These are phyloP conservation scores for Camellia japonica DNA, from an alignment of 148 eudicot species.

Conservation along the genomic window DNA sequence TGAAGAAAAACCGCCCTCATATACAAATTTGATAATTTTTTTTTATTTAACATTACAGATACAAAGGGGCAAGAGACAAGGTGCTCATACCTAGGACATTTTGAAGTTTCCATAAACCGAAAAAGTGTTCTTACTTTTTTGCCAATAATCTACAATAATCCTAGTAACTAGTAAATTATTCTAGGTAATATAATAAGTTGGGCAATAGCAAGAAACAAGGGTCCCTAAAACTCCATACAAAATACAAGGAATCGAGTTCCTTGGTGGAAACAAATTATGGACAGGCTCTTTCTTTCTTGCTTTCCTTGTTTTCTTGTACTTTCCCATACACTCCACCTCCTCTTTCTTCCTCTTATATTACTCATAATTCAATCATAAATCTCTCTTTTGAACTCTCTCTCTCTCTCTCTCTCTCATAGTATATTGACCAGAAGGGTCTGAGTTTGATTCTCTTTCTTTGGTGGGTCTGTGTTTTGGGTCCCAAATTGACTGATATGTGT, in stretches of 20 bases:
- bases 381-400: conserved; percentile 5
- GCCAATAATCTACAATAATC: conserved; percentile 4
- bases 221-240: conserved; percentile 10
- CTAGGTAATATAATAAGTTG: conserved; percentile 15
- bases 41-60: neutral
- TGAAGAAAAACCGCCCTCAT: too few species aligned
- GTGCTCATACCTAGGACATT: neutral
- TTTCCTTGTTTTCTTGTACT: conserved; percentile 9
- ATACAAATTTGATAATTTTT: neutral
- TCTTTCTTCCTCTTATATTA: neutral
- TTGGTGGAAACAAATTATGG: conserved; percentile 19
- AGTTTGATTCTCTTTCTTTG: neutral
- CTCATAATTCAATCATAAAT: conserved; percentile 2
- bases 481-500: conserved; percentile 10
- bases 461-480: conserved; percentile 7
- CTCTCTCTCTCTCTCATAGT: neutral
- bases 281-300: conserved; percentile 33
- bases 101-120: conserved; percentile 18
- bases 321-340: neutral
- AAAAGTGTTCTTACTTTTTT: conserved; percentile 24
- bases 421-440: neutral
- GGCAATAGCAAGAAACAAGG: conserved; percentile 24
- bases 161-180: conserved; percentile 16
- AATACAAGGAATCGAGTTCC: conserved; percentile 21
- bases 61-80: neutral